Conservation (phyloP, 352 stramenopile species). For the Aphanomyces astaci region DNA sequence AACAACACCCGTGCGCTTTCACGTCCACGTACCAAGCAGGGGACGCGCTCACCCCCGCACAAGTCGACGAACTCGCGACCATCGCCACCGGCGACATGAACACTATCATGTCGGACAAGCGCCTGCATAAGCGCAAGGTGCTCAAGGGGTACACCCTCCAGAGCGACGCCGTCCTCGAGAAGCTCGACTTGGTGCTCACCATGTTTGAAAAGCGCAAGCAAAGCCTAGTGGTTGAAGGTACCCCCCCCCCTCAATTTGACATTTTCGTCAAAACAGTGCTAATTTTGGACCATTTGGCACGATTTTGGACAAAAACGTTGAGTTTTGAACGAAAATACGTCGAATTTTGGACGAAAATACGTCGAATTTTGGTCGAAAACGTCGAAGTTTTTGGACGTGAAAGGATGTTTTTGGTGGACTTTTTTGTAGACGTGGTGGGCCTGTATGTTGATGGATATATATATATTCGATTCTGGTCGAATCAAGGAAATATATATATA, state of each 20-base stretch:
- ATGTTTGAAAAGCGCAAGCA: slow-evolving; percentile 80
- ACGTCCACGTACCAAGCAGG: slow-evolving; percentile 85
- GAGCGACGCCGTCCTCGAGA: slow-evolving; percentile 72
- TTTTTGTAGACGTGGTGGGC: too few species aligned
- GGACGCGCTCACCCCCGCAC: slow-evolving; percentile 46
- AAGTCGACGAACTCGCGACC: slow-evolving; percentile 41
- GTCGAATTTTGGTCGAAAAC: too few species aligned
- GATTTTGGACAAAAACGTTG: too few species aligned
- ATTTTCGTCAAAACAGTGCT: too few species aligned
- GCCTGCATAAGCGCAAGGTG: slow-evolving; percentile 75
- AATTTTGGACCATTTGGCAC: too few species aligned
- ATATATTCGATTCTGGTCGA: too few species aligned
- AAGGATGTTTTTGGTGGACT: too few species aligned
- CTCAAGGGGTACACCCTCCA: slow-evolving; percentile 78
- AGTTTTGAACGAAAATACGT: too few species aligned
- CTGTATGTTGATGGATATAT: too few species aligned
- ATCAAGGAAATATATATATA: too few species aligned
- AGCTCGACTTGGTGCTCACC: slow-evolving; percentile 70
- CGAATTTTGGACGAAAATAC: too few species aligned
- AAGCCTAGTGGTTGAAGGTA: slow-evolving; percentile 73
- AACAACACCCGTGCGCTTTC: slow-evolving; percentile 71
- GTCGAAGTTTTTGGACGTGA: too few species aligned
- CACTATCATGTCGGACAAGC: slow-evolving; percentile 52
- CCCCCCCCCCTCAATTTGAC: neutral
- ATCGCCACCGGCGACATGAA: slow-evolving; percentile 26